A percentile compares a stretch with the other conserved stretches of the same genome.
These are phyloP conservation scores for Diplodia mutila DNA, from an alignment of 2,329 filamentous ascomycete genomes.

Conservation along the genomic window DNA sequence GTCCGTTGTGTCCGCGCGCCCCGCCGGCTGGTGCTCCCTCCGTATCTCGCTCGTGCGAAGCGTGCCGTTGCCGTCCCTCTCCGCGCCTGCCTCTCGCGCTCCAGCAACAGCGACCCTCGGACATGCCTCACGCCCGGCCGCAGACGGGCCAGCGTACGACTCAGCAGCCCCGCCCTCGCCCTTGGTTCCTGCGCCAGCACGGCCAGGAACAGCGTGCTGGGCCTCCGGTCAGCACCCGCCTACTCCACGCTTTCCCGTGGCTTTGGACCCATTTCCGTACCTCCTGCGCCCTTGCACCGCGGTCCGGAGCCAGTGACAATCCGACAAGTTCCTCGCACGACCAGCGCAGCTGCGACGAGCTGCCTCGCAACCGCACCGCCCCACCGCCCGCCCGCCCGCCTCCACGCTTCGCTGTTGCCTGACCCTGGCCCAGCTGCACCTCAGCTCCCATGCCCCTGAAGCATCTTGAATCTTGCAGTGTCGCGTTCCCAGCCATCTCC, in stretches of 20 bases:
- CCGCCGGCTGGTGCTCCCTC: background rate
- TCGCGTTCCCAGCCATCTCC: too few relatives aligned
- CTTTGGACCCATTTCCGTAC: background rate
- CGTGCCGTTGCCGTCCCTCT: background rate
- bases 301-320: slow-evolving; percentile 2
- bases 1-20: background rate
- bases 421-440: background rate
- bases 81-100: background rate
- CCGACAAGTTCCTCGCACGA: slow-evolving; percentile 12
- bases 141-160: background rate
- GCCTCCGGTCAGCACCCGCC: background rate
- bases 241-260: slow-evolving; percentile 5
- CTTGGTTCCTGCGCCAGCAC: slow-evolving; percentile 13
- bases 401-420: background rate
- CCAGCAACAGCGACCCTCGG: background rate
- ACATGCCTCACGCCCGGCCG: background rate
- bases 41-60: background rate
- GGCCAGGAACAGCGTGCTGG: slow-evolving; percentile 4
- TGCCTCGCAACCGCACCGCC: background rate
- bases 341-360: slow-evolving; percentile 8
- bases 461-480: background rate
- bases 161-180: slow-evolving; percentile 16
- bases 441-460: slow-evolving; percentile 1
- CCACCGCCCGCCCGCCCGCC: slow-evolving; percentile 11
- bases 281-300: slow-evolving; percentile 7